phyloP scores from a whole-genome alignment of 2,329 filamentous ascomycete genomes.

The Huntiella decipiens region DNA sequence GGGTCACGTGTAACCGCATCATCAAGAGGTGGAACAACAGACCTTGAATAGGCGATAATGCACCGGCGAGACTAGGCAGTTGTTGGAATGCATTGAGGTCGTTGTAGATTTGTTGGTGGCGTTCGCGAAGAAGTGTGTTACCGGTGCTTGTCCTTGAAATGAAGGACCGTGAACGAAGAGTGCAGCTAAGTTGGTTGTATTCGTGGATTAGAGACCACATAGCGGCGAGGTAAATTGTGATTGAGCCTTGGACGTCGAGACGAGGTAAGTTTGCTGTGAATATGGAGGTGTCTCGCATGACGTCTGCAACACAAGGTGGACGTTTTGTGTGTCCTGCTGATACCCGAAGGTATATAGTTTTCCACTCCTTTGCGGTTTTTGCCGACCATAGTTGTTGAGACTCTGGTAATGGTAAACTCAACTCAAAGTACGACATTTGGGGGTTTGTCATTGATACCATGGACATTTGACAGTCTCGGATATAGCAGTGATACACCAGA shows the following conservation, averaged over 20 bases:
- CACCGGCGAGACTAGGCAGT: slow-evolving; percentile 17
- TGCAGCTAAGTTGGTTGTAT: slow-evolving; percentile 39
- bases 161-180: slow-evolving; percentile 29
- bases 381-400: slow-evolving; percentile 47
- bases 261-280: slow-evolving; percentile 28
- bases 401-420: slow-evolving; percentile 46
- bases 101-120: slow-evolving; percentile 43
- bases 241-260: slow-evolving; percentile 37
- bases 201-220: slow-evolving; percentile 49
- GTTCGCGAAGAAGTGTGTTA: slow-evolving; percentile 29
- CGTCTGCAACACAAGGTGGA: slow-evolving; percentile 33
- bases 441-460: slow-evolving; percentile 47
- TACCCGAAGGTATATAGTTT: slow-evolving; percentile 32
- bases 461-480: slow-evolving; percentile 47
- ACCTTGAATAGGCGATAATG: slow-evolving; percentile 26
- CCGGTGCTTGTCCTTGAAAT: slow-evolving; percentile 20
- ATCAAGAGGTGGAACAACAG: slow-evolving; percentile 35
- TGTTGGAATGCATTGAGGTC: slow-evolving; percentile 30
- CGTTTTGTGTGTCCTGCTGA: slow-evolving; percentile 21
- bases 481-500: slow-evolving; percentile 44
- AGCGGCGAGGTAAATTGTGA: slow-evolving; percentile 42
- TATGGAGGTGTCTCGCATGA: slow-evolving; percentile 36
- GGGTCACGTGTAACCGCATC: slow-evolving; percentile 44
- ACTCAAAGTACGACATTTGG: slow-evolving; percentile 48
- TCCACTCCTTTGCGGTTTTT: slow-evolving; percentile 44